Base-by-base conservation (phyloP, 2,329 filamentous ascomycete species). In the Exophiala aquamarina region DNA sequence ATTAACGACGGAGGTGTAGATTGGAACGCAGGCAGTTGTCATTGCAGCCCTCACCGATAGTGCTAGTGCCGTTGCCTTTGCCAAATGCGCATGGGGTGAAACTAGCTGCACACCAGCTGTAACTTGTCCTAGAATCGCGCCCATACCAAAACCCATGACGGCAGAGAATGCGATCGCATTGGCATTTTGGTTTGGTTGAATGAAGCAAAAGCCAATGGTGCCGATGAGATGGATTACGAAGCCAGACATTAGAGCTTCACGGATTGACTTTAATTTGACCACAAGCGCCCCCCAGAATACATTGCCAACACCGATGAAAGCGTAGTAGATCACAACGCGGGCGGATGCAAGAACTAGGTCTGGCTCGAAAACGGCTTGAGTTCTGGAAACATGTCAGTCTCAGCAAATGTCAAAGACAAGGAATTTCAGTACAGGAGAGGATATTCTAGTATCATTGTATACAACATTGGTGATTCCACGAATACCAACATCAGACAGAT, bases 381-480 rank as follows among this genome's bases (percentile, higher is more conserved):
- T 32, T 44, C 41, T 15, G 9, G 37, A 19, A 44, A 32, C 13
- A 17, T 7, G 11, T n/a, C n/a, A n/a, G n/a, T n/a, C 28, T 32
- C n/a, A n/a, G n/a, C n/a, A n/a, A n/a, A n/a, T n/a, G n/a, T n/a
- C n/a, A n/a, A n/a, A n/a, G n/a, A n/a, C n/a, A n/a, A n/a, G n/a
- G n/a, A n/a, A n/a, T n/a, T n/a, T n/a, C 26, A 20, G 13, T 17
- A 40, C 37, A 41, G 10, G 23, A 31, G 11, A 21, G 43, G 36
- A 28, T 50, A 50, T n/a, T n/a, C n/a, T n/a, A n/a, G n/a, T n/a
- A n/a, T n/a, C n/a, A n/a, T n/a, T n/a, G 37, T 47, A 50, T 13
- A 50, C 26, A 4, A 50, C 20, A 17, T 35, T 42, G 17, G 44
- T 33, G 28, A 51, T 36, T 51, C 48, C 4, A 48, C 13, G n/a